These are phyloP conservation scores for Fomitopsis betulina DNA, from an alignment of 1,284 basidiomycete species.

Conservation along the genomic window DNA sequence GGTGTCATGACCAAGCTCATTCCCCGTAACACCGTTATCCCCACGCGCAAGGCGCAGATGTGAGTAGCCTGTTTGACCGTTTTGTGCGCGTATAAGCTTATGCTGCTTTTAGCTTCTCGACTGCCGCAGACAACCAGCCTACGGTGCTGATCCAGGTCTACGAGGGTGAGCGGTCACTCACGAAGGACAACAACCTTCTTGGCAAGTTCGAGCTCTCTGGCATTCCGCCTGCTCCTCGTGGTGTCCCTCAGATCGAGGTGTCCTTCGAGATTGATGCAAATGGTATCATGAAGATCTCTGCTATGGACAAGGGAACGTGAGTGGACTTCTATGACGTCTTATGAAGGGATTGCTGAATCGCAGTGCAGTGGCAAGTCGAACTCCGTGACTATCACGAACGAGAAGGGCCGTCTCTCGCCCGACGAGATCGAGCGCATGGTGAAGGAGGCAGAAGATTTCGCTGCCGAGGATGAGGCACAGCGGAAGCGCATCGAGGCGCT, in stretches of 20 bases:
- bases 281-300: constrained; percentile 86
- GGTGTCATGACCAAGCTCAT: constrained; percentile 99
- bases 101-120: constrained; percentile 73
- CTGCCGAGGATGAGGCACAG: constrained; percentile 80
- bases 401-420: constrained; percentile 78
- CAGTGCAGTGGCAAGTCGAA: constrained; percentile 73
- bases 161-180: constrained; percentile 93
- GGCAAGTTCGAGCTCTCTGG: constrained; percentile 94
- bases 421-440: constrained; percentile 95
- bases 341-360: not conserved
- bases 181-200: constrained; percentile 97
- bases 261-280: constrained; percentile 94
- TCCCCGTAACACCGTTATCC: constrained; percentile 95
- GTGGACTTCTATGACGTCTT: constrained; percentile 23
- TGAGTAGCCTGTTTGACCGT: not conserved
- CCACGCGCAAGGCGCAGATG: constrained; percentile 97
- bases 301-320: constrained; percentile 88
- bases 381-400: constrained; percentile 86
- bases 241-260: constrained; percentile 94
- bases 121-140: constrained; percentile 92
- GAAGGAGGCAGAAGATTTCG: constrained; percentile 87
- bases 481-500: constrained; percentile 87
- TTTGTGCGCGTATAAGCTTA: not conserved
- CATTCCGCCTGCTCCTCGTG: constrained; percentile 93
- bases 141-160: constrained; percentile 89